These are phyloP conservation scores for Diaporthe sp. DNA, from an alignment of 2,329 filamentous ascomycete genomes.

Conservation along the genomic window DNA sequence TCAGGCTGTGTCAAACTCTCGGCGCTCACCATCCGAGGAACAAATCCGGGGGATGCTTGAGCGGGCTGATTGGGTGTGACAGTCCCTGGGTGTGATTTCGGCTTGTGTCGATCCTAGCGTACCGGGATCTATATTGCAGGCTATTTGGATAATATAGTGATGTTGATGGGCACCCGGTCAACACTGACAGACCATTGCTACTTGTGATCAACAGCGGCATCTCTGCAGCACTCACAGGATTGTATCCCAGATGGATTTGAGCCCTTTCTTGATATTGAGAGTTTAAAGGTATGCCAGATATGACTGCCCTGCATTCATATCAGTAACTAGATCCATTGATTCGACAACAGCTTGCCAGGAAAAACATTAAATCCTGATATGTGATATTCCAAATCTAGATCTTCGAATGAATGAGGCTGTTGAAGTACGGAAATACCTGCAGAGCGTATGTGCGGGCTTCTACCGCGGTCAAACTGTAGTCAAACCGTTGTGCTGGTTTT, in stretches of 20 bases:
- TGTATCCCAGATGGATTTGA: no score
- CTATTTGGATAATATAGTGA: slow-evolving; percentile 31
- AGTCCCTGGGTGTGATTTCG: not conserved
- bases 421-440: no score
- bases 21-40: slow-evolving; percentile 19
- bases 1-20: not conserved
- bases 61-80: not conserved
- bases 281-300: not conserved
- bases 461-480: not conserved
- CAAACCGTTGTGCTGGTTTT: not conserved
- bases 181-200: not conserved
- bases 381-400: not conserved
- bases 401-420: not conserved
- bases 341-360: not conserved
- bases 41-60: not conserved
- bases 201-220: not conserved
- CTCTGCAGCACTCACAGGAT: not conserved
- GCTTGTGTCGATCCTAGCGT: slow-evolving; percentile 23
- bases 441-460: no score
- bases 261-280: not conserved
- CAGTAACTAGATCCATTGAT: no score
- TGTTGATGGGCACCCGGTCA: not conserved
- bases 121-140: slow-evolving; percentile 26
- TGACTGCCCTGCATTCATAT: not conserved
- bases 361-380: not conserved